Evolutionary conservation across 2,329 filamentous ascomycete species (phyloP), one percentile per base, ranked within the genome.

Genomic region (Talaromyces sp.): DNA sequence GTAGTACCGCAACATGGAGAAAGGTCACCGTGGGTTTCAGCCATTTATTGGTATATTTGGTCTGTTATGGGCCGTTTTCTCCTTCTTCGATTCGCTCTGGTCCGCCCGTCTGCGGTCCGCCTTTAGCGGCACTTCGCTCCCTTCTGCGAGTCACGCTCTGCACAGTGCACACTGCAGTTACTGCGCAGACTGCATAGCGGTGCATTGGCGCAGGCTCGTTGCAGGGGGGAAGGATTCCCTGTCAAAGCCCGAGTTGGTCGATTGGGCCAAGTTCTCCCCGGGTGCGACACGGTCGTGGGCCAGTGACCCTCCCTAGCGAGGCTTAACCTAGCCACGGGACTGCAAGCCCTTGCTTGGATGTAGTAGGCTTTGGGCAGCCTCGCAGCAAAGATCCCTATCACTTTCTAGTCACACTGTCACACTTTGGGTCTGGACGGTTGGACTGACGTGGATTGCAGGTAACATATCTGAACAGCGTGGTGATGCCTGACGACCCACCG

Each of bases 381-480:
- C 36, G 54, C 54, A 40, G 54, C 50, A 53, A 47, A 16, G 14
- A 6, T 16, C 7, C 36, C n/a, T 16, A 16, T 40, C 16, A 6
- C 36, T 40, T n/a, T n/a, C 16, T 40, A 40, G 14, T 40, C 36
- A 40, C 36, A 40, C n/a, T 33, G 2, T 23, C 23, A 23, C 31
- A 33, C 6, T 40, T 40, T n/a, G 36, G 36, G 34, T 12, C 12
- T 36, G 16, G 18, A 23, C n/a, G 18, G 23, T 7, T 10, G 23
- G 18, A 47, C 44, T 47, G 8, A 47, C 44, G 23, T 47, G 23
- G n/a, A 47, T 47, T 57, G 54, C 67, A 91, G 88, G 80, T 92
- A 59, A 85, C 86, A 33, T 90, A 89, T 74, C 73, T 92, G 63
- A 92, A 92, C 69, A 84, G 81, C 62, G 82, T 90, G 51, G 87